Base-by-base conservation (phyloP, 208 protist species). In the Crithidia bombi region DNA sequence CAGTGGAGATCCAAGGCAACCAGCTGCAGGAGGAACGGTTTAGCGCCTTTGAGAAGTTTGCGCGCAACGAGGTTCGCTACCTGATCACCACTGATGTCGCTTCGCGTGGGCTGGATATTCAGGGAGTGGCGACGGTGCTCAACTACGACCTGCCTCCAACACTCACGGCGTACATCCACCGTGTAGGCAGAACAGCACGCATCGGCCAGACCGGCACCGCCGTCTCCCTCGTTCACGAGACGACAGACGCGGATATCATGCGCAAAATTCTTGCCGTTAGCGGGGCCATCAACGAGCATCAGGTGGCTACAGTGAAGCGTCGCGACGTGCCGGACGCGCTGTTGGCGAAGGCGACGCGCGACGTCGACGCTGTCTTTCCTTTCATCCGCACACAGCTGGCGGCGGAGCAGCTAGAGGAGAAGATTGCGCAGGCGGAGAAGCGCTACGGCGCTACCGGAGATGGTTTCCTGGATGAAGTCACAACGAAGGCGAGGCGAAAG, bases 131-230 rank as follows among this genome's bases (percentile, higher is more conserved):
- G 50, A 81, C 97, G 1, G 98, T 99, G 52, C 94, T 99, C 64
- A 99, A 99, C 84, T 99, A 95, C 73, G 98, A 99, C 73, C 78
- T 99, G 39, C 98, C 98, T 0, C 78, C 87, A 0, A 96, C 98
- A 54, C 90, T 98, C 5, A 99, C 99, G 46, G 97, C 98, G 43
- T 99, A 99, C 80, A 98, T 99, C 50, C 98, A 99, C 75, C 90
- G 98, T 46, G 98, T 99, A 3, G 98, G 98, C 43, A 85, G 98
- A 65, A 99, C 98, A 15, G 98, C 98, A 4, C 86, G 98, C 66
- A 98, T 98, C 28, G 98, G 98, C 3, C 77, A 87, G 12, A 83
- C 80, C 19, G 98, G 98, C 46, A 88, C 83, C 25, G 92, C 98
- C 1, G 91, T 99, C 11, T 98, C 98, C 0, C 79, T 99, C 3